phyloP scores from a whole-genome alignment of 345 rosid species.

The Populus davidiana region DNA sequence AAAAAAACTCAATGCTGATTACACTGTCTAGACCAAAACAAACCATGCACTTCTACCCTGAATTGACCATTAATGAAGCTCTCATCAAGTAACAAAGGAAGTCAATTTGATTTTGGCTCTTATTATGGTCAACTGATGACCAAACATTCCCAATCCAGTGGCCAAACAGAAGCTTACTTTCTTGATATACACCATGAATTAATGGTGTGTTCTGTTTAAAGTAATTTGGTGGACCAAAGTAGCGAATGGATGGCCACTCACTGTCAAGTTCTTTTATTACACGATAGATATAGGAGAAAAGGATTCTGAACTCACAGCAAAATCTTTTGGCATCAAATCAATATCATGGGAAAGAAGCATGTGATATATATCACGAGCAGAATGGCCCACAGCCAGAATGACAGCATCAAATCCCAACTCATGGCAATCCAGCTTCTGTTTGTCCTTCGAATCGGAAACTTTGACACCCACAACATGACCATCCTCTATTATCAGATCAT shows the following conservation, averaged over 20 bases:
- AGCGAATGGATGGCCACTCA: not conserved
- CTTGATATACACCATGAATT: not conserved
- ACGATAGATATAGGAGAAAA: not conserved
- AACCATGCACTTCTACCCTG: not conserved
- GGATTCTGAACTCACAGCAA: slow-evolving; percentile 59
- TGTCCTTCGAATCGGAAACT: slow-evolving; percentile 55
- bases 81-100: not conserved
- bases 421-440: slow-evolving; percentile 31
- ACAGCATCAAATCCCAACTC: slow-evolving; percentile 63
- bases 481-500: slow-evolving; percentile 68
- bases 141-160: not conserved
- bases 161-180: not conserved
- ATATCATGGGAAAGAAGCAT: slow-evolving; percentile 86
- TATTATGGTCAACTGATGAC: not conserved
- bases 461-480: slow-evolving; percentile 65
- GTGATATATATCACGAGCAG: slow-evolving; percentile 89
- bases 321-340: slow-evolving; percentile 76
- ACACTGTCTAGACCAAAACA: not conserved
- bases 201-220: not conserved
- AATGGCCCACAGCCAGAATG: slow-evolving; percentile 91
- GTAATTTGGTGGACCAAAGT: not conserved
- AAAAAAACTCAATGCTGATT: too few relatives aligned
- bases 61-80: not conserved
- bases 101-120: not conserved
- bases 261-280: not conserved